Evolutionary conservation across 2,329 filamentous ascomycete species (phyloP).

Genomic region (Calonectria crousiana): DNA sequence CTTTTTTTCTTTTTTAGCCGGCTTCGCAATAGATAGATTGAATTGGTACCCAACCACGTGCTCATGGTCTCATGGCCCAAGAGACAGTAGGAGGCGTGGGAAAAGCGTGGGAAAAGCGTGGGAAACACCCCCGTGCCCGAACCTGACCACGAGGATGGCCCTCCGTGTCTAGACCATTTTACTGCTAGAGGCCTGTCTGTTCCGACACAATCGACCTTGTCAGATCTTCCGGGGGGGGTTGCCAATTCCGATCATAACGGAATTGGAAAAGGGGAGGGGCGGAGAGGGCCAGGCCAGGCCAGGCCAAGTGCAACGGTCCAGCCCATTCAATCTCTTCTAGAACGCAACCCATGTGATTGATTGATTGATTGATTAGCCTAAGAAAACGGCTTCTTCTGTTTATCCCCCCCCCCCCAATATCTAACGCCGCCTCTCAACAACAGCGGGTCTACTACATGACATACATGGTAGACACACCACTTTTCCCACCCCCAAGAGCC

Average conservation of each 20-base stretch:
- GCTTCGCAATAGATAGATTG: not conserved
- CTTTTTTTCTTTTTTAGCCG: too few relatives aligned
- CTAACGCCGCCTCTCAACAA: not conserved
- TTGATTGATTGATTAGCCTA: not conserved
- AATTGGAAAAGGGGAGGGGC: not conserved
- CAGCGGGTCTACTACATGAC: conserved; percentile 25
- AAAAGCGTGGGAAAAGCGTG: not conserved
- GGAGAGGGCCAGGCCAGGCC: not conserved
- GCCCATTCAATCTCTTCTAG: not conserved
- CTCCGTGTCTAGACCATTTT: not conserved
- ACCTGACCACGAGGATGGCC: not conserved
- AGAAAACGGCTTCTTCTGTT: not conserved
- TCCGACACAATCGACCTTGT: not conserved
- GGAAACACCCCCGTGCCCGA: not conserved
- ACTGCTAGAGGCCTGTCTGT: not conserved
- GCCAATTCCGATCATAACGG: not conserved
- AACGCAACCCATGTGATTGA: not conserved
- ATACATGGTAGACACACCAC: not conserved
- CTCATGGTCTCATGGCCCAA: not conserved
- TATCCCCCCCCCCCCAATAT: not conserved
- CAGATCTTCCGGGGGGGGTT: not conserved
- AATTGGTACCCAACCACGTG: conserved; percentile 20
- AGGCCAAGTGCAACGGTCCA: not conserved
- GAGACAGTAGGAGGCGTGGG: not conserved
- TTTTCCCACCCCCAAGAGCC: not conserved